These are phyloP conservation scores for Neurospora intermedia DNA, from an alignment of 495 filamentous ascomycete species.

Conservation along the genomic window DNA sequence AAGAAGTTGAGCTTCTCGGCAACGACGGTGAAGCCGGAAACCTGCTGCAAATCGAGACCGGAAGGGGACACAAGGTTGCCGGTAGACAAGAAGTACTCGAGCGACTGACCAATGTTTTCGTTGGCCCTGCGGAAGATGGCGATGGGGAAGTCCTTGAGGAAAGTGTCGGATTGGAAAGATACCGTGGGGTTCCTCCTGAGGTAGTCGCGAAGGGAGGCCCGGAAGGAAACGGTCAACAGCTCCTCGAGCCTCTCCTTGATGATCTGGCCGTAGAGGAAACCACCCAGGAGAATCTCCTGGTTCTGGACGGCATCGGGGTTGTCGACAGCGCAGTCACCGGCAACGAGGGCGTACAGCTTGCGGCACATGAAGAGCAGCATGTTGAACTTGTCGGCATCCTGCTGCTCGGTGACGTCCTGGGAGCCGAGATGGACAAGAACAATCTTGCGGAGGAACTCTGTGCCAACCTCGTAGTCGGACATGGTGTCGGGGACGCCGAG, in stretches of 20 bases:
- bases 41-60: slow-evolving; percentile 87
- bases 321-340: slow-evolving; percentile 83
- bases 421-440: slow-evolving; percentile 85
- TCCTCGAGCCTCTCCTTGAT: slow-evolving; percentile 91
- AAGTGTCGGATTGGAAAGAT: slow-evolving; percentile 58
- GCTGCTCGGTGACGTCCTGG: slow-evolving; percentile 64
- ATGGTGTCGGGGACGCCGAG: slow-evolving; percentile 69
- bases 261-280: slow-evolving; percentile 89
- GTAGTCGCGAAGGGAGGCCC: slow-evolving; percentile 57
- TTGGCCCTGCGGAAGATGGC: slow-evolving; percentile 70
- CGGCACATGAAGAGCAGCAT: slow-evolving; percentile 93
- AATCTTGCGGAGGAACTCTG: slow-evolving; percentile 79
- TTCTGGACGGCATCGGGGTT: slow-evolving; percentile 94
- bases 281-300: slow-evolving; percentile 86
- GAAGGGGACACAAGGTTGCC: slow-evolving; percentile 86
- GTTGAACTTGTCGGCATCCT: slow-evolving; percentile 85
- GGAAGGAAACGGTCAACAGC: slow-evolving; percentile 56
- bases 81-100: slow-evolving; percentile 95
- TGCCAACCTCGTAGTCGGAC: slow-evolving; percentile 77
- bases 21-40: slow-evolving; percentile 89
- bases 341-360: slow-evolving; percentile 86
- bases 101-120: slow-evolving; percentile 72
- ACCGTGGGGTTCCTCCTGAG: slow-evolving; percentile 48
- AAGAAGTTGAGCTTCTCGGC: slow-evolving; percentile 99
- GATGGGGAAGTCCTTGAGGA: slow-evolving; percentile 64